Evolutionary conservation across 2,329 filamentous ascomycete genomes (phyloP).

Genomic region (Amauroascus verrucosus): DNA sequence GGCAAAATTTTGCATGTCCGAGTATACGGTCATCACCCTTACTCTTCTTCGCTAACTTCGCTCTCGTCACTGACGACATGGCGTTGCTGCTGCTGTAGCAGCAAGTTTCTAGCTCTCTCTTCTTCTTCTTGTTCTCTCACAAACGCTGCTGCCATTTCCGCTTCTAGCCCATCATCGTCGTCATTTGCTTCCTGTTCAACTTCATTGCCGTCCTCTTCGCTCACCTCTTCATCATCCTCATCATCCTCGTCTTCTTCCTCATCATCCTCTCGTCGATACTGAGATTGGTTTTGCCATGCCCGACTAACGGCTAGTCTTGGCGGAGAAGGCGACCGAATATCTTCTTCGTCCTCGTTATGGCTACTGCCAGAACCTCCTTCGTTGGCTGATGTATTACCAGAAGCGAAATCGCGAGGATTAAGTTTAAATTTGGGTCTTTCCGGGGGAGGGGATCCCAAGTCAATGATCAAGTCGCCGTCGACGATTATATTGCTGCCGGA

Average conservation of each 20-base stretch:
- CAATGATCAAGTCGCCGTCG: slow-evolving; percentile 40
- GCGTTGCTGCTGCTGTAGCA: slow-evolving; percentile 22
- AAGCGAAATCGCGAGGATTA: slow-evolving; percentile 35
- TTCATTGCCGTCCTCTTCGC: slow-evolving; percentile 15
- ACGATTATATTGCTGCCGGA: slow-evolving; percentile 37
- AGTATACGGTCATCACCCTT: neutral
- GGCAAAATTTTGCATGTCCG: slow-evolving; percentile 22
- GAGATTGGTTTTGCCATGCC: slow-evolving; percentile 13
- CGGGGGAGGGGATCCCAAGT: slow-evolving; percentile 39
- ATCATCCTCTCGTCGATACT: slow-evolving; percentile 21
- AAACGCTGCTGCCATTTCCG: slow-evolving; percentile 48
- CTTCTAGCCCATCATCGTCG: slow-evolving; percentile 44
- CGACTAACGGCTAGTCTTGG: slow-evolving; percentile 17
- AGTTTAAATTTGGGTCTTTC: slow-evolving; percentile 31
- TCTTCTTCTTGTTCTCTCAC: slow-evolving; percentile 33
- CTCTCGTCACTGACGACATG: slow-evolving; percentile 45
- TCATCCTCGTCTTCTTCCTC: slow-evolving; percentile 21
- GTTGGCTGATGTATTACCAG: slow-evolving; percentile 32
- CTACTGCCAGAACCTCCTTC: slow-evolving; percentile 26
- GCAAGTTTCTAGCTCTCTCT: slow-evolving; percentile 29
- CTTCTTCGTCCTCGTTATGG: slow-evolving; percentile 30
- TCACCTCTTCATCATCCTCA: slow-evolving; percentile 25
- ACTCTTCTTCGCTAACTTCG: slow-evolving; percentile 55
- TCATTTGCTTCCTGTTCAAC: slow-evolving; percentile 25
- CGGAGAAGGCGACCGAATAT: slow-evolving; percentile 31